These are phyloP conservation scores for Carpinus viminea DNA, from an alignment of 306 rosid species.

Conservation along the genomic window DNA sequence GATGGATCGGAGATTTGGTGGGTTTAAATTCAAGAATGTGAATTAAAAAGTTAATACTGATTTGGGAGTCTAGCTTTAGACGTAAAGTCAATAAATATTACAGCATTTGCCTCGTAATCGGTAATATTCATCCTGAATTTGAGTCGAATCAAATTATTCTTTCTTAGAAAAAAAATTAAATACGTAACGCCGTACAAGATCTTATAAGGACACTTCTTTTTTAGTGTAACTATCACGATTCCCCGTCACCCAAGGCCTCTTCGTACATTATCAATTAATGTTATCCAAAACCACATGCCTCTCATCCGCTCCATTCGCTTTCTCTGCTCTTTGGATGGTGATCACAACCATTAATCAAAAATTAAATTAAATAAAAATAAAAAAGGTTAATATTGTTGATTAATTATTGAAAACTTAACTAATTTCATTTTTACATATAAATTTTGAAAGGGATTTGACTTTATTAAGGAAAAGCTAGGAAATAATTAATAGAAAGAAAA, in stretches of 20 bases:
- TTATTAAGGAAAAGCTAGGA: no score
- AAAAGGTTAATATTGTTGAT: background rate
- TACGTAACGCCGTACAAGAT: background rate
- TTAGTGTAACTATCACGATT: background rate
- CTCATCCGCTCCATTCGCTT: constrained; percentile 19
- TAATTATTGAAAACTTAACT: no score
- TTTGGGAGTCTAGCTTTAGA: background rate
- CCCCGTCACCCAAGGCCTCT: background rate
- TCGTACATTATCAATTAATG: background rate
- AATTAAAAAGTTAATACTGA: no score
- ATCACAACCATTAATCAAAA: background rate
- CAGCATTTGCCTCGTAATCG: background rate
- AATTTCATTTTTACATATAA: background rate
- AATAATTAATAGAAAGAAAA: no score
- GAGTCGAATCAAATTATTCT: background rate
- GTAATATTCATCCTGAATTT: background rate
- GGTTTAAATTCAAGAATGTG: no score
- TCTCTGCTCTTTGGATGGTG: constrained; percentile 24
- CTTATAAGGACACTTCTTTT: background rate
- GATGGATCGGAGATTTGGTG: no score
- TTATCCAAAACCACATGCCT: constrained; percentile 43
- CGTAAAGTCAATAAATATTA: background rate
- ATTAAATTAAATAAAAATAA: no score
- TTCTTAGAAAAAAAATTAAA: background rate
- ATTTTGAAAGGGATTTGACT: constrained; percentile 11